Base-by-base conservation (phyloP, 345 rosid species). In the Cardamine chenopodiifolia region DNA sequence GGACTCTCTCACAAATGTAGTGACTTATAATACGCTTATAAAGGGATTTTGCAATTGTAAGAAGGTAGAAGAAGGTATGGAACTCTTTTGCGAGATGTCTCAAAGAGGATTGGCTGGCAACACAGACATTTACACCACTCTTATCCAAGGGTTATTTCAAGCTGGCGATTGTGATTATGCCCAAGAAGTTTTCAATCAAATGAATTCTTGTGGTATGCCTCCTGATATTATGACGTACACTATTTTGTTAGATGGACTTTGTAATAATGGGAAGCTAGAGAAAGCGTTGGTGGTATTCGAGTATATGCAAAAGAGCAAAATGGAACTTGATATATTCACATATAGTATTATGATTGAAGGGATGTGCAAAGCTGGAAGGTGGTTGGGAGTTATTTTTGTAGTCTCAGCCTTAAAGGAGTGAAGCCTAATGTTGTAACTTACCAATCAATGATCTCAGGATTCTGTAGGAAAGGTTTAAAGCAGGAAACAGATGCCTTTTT, bases 111-210 rank as follows among this genome's bases (percentile, higher is more conserved):
- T 72, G 23, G 47, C 59, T 26, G 78, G 28, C 0, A 2, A 73
- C 44, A 68, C 70, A 13, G 14, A 53, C 8, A 68, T 50, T n/a
- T 53, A 68, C 50, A 37, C 0, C 12, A 68, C 17, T 25, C 72
- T 68, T 23, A 66, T 77, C 5, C 60, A 79, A 52, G 77, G 73
- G 2, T 66, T 73, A 40, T 76, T 74, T 20, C 70, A 49, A 50
- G 63, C 28, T 8, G 47, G 39, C 26, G 59, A 71, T 12, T 44
- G 32, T 62, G 69, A 68, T 11, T 66, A 42, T 28, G 81, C 78
- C 7, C 49, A 48, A 42, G 1, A 23, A 19, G 52, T 84, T 2
- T 78, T 63, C 66, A 17, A 35, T 28, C 61, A 69, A 23, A 83
- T 78, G 82, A n/a, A 8, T 12, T n/a, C n/a, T 67, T 19, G 15